Base-by-base conservation (phyloP, 2,329 filamentous ascomycete genomes). In the Monosporascus sp. region DNA sequence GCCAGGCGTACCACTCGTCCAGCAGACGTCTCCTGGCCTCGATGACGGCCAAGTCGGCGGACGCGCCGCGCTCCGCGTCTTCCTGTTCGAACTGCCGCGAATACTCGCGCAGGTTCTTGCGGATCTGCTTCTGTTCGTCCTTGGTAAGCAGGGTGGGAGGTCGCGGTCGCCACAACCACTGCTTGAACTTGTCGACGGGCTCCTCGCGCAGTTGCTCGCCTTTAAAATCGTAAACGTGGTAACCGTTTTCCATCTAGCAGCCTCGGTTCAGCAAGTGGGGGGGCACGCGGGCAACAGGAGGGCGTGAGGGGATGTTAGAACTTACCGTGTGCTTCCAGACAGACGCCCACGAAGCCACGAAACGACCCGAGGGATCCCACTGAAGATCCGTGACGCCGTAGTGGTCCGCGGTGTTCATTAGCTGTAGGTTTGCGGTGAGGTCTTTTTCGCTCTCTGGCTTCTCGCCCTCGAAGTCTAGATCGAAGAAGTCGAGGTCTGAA, bases 71-170 rank as follows among this genome's bases (percentile, higher is more conserved):
- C 69, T 95, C 91, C 59, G 88, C 84, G 73, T 99, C 95, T 70
- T 96, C 88, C 74, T 96, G 90, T 63, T 99, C 94, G 71, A 99
- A 99, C 60, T 89, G 80, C 69, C 90, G 89, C 71, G 86, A 90
- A 83, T 97, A 99, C 74, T 97, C 94, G 62, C 93, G 89, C 51
- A 99, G 85, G 75, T 97, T 99, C 84, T 96, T 97, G 77, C 95
- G 93, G 66, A 97, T 90, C 66, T 88, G 83, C 81, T 97, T 96
- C 78, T 97, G 94, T 79, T 99, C 93, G 58, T 97, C 93, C 77
- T 96, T 96, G 72, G 83, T 86, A 53, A 99, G 87, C 57, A 99
- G 84, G n/a, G 90, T 94, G 7, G 89, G 71, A 20, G 94, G 94
- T 44, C 94, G 88, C 20, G 94, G 94, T 45, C 94, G 88, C 94